phyloP scores from a whole-genome alignment of 2,329 filamentous ascomycete species.

The Cercospora beticola region DNA sequence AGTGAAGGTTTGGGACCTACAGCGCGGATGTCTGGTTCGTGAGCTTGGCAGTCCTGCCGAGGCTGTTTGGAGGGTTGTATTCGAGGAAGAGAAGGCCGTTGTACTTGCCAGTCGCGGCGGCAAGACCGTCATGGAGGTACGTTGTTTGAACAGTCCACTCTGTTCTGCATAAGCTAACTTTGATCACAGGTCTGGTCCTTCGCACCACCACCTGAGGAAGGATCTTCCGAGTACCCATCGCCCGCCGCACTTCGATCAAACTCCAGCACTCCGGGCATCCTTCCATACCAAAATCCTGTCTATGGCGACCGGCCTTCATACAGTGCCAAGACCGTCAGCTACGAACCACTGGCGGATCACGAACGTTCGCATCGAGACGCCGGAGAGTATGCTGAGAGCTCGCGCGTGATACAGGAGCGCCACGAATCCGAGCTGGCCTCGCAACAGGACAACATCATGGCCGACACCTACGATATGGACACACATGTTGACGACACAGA shows the following conservation, averaged over 20 bases:
- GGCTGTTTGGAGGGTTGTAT: conserved; percentile 95
- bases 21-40: conserved; percentile 83
- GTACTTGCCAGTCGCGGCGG: conserved; percentile 84
- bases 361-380: conserved; percentile 6
- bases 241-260: conserved; percentile 19
- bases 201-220: conserved; percentile 70
- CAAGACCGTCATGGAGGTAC: conserved; percentile 94
- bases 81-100: conserved; percentile 97
- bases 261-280: conserved; percentile 22
- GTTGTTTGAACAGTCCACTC: not conserved
- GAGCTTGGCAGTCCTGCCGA: conserved; percentile 90
- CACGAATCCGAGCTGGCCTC: conserved; percentile 1
- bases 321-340: conserved; percentile 2
- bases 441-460: conserved; percentile 9
- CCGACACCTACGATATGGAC: conserved; percentile 2
- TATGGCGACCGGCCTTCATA: conserved; percentile 33
- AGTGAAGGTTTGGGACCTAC: conserved; percentile 97
- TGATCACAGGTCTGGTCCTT: conserved; percentile 83
- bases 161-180: conserved; percentile 14
- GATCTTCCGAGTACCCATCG: conserved; percentile 18
- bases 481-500: not conserved
- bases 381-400: conserved; percentile 12
- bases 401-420: not conserved
- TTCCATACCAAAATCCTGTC: conserved; percentile 33
- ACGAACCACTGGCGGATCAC: not conserved